Evolutionary conservation across 805 yeast species (phyloP).

Genomic region (Pichia rugopelliculosa): DNA sequence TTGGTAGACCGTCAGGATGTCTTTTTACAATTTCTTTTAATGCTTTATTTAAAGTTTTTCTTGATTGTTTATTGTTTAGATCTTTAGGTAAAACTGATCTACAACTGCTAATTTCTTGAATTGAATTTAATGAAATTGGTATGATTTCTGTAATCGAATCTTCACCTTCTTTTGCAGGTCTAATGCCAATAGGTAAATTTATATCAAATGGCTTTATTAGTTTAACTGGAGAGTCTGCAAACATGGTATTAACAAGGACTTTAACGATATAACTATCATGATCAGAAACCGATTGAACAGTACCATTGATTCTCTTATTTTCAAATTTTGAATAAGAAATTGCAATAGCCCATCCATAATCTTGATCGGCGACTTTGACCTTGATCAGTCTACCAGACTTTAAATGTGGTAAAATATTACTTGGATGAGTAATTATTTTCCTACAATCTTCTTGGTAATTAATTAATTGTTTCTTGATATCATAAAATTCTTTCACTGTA

Average conservation of each 20-base stretch:
- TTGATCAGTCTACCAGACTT: conserved; percentile 84
- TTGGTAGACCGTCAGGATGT: conserved; percentile 87
- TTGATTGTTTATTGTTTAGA: conserved; percentile 50
- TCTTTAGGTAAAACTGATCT: conserved; percentile 76
- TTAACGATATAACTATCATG: conserved; percentile 87
- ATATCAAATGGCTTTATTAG: conserved; percentile 74
- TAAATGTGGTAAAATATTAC: conserved; percentile 72
- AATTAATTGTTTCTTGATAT: conserved; percentile 63
- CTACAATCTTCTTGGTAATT: conserved; percentile 69
- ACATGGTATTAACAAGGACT: conserved; percentile 73
- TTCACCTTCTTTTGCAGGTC: conserved; percentile 74
- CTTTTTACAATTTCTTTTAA: conserved; percentile 73
- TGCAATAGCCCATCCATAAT: conserved; percentile 97
- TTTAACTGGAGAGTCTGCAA: conserved; percentile 76
- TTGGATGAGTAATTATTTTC: conserved; percentile 85
- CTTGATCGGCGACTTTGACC: conserved; percentile 50
- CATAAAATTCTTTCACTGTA: conserved; percentile 74
- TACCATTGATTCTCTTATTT: conserved; percentile 40
- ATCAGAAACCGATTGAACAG: conserved; percentile 55
- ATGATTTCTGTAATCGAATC: conserved; percentile 66
- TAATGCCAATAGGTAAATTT: conserved; percentile 75
- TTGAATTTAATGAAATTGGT: conserved; percentile 77
- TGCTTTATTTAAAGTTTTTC: conserved; percentile 59
- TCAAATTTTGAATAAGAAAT: conserved; percentile 54
- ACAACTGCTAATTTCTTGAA: conserved; percentile 68